Evolutionary conservation across 2,329 filamentous ascomycete species (phyloP), one percentile per base, ranked within the genome.

Genomic region (Pseudonectria buxi): DNA sequence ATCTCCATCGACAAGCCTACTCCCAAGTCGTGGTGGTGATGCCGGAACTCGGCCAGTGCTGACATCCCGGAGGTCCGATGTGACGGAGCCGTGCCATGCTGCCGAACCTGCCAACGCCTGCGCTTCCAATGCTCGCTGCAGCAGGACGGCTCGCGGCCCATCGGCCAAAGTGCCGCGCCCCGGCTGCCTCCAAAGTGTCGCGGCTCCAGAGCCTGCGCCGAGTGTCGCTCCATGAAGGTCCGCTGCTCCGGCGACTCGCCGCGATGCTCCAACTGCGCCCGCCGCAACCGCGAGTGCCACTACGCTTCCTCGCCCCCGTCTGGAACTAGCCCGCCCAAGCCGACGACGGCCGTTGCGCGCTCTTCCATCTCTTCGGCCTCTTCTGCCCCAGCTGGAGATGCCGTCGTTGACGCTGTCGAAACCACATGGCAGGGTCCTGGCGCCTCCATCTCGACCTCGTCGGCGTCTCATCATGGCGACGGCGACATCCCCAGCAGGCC

Each of bases 31-130:
- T 34, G 18, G 24, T 24, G 28, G 5, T 15, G n/a, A 26, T 26
- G 33, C 32, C 49, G 47, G 49, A 30, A 40, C 35, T 52, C 49
- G 47, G 45, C 39, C 43, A 30, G 40, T 41, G 39, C 46, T 52
- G 33, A 52, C 47, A 43, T 46, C 33, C 43, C 41, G 44, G 32
- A 53, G 50, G 50, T 53, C 45, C 50, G 50, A 48, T 53, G 50
- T 33, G 50, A 53, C 29, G 50, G 50, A 15, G 39, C 42, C 31
- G 43, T 50, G 4, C 50, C 50, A 30, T 37, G 43, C 16, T 53
- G 50, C 30, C 46, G 46, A 31, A 51, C 50, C 7, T 53, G 50
- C 35, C 42, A 51, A 29, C 46, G 50, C 26, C 41, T 53, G 27
- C 44, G 39, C 14, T 53, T 53, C 28, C 50, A 53, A 29, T 53